Evolutionary conservation across 192 early-diverging fungal species (phyloP).

Genomic region (Backusella westeae): DNA sequence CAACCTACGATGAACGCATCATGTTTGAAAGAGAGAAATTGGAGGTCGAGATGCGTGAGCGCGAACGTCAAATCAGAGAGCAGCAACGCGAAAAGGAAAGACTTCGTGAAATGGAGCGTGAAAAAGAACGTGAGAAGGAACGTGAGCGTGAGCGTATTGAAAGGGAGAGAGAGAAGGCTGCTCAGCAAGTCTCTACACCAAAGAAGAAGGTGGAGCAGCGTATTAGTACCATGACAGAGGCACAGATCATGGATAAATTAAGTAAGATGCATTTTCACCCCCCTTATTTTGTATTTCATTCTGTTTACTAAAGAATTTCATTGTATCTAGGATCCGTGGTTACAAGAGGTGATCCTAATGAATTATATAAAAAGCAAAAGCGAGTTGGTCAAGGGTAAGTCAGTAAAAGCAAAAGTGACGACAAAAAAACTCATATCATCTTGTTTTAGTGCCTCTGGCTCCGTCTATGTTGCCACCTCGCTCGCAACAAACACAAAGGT

Average conservation of each 20-base stretch:
- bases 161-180: constrained; percentile 29
- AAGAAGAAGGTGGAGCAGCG: constrained; percentile 73
- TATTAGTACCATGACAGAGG: constrained; percentile 90
- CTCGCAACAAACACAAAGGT: constrained; percentile 71
- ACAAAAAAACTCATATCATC: no score
- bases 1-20: constrained; percentile 15
- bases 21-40: constrained; percentile 15
- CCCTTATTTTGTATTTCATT: neutral
- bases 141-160: constrained; percentile 24
- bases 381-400: constrained; percentile 94
- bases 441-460: constrained; percentile 78
- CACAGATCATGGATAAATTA: constrained; percentile 93
- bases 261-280: constrained; percentile 35
- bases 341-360: constrained; percentile 86
- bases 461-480: constrained; percentile 92
- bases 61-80: constrained; percentile 15
- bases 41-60: constrained; percentile 19
- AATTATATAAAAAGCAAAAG: constrained; percentile 90
- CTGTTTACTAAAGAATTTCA: neutral
- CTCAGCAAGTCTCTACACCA: constrained; percentile 41
- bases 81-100: constrained; percentile 14
- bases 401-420: neutral
- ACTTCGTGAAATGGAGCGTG: constrained; percentile 12
- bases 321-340: constrained; percentile 76
- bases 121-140: constrained; percentile 24